These are phyloP conservation scores for Xylaria intraflava DNA, from an alignment of 495 filamentous ascomycete genomes.

Conservation along the genomic window DNA sequence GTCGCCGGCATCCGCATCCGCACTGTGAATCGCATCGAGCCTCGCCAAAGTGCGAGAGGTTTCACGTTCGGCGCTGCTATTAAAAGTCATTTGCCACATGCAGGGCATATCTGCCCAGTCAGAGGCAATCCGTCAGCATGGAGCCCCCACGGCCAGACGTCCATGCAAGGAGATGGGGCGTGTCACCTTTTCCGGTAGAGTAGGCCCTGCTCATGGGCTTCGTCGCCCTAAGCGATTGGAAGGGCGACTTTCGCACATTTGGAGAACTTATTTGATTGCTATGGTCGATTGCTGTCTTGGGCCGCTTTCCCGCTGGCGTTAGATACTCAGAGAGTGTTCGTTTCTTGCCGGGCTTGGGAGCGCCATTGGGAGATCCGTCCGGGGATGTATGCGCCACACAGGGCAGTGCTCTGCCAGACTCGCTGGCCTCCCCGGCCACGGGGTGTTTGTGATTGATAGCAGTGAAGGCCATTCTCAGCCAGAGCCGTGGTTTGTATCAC, in stretches of 20 bases:
- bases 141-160: neutral
- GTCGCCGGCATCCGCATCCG: neutral
- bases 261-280: neutral
- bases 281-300: neutral
- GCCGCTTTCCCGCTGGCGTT: neutral
- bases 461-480: neutral
- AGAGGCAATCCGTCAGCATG: neutral
- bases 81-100: neutral
- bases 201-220: neutral
- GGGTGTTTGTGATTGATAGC: neutral
- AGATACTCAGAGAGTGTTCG: neutral
- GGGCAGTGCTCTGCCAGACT: neutral
- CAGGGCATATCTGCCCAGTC: neutral
- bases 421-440: neutral
- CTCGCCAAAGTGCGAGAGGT: neutral
- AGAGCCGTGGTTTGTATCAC: neutral
- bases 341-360: neutral
- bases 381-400: neutral
- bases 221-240: conserved; percentile 1
- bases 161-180: neutral
- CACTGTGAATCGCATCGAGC: neutral
- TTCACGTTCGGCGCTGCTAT: neutral
- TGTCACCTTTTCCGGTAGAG: neutral
- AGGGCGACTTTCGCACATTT: neutral
- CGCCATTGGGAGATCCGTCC: neutral